Percentiles rank a stretch among this genome's conserved stretches.
These are phyloP conservation scores for Linanthus parryae DNA, from an alignment of 148 eudicot species.

Conservation along the genomic window DNA sequence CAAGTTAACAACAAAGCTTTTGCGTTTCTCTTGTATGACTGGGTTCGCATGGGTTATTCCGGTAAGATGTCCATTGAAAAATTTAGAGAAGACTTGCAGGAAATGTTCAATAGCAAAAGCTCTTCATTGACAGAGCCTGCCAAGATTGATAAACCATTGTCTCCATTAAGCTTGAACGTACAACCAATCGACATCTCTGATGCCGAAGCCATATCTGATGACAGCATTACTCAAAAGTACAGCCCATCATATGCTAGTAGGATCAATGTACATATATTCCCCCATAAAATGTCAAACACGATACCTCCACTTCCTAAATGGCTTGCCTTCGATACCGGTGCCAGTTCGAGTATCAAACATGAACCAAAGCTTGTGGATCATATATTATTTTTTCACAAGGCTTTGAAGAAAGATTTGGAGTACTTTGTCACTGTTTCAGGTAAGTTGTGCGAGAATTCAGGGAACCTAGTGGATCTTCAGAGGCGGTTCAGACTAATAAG, in stretches of 20 bases:
- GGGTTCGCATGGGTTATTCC: constrained; percentile 65
- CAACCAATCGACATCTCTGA: constrained; percentile 14
- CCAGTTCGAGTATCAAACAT: constrained; percentile 20
- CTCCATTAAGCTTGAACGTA: neutral
- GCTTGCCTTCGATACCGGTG: constrained; percentile 14
- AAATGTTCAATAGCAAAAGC: constrained; percentile 47
- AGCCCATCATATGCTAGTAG: constrained; percentile 33
- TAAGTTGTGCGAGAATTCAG: constrained; percentile 45
- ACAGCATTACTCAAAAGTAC: constrained; percentile 19
- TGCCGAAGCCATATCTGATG: no score
- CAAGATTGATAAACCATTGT: constrained; percentile 15
- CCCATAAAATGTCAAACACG: constrained; percentile 29
- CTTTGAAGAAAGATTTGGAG: constrained; percentile 71
- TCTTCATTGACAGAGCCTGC: constrained; percentile 38
- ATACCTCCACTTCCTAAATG: constrained; percentile 21
- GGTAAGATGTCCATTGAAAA: constrained; percentile 53
- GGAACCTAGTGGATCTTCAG: constrained; percentile 41
- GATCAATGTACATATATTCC: constrained; percentile 35
- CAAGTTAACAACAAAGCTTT: constrained; percentile 28
- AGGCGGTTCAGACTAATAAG: constrained; percentile 47
- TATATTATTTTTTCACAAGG: constrained; percentile 80
- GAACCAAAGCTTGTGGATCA: constrained; percentile 75
- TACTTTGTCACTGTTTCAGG: constrained; percentile 49
- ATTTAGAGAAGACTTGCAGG: constrained; percentile 43
- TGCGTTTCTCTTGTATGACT: constrained; percentile 56